These are phyloP conservation scores for Calonectria honghensis DNA, from an alignment of 2,329 filamentous ascomycete species.

Conservation along the genomic window DNA sequence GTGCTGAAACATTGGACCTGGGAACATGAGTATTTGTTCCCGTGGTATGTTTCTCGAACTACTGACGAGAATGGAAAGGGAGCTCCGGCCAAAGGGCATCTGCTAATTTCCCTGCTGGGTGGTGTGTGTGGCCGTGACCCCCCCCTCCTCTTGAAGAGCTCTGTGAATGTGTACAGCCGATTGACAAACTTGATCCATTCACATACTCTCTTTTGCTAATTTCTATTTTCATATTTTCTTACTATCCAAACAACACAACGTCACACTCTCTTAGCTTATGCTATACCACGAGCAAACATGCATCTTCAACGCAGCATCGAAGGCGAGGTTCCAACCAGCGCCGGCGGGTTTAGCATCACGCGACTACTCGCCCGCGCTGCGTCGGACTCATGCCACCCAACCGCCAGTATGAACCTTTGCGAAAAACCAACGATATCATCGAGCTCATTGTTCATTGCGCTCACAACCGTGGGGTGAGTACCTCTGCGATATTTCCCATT, in stretches of 20 bases:
- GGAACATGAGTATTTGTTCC: constrained; percentile 22
- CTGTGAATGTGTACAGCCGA: not conserved
- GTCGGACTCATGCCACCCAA: constrained; percentile 45
- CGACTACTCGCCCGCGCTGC: constrained; percentile 48
- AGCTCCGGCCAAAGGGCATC: constrained; percentile 25
- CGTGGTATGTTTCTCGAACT: constrained; percentile 42
- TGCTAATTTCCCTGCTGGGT: constrained; percentile 33
- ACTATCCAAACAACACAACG: not conserved
- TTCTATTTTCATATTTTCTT: not conserved
- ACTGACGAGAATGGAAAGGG: constrained; percentile 36
- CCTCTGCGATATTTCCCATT: not conserved
- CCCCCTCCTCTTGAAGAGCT: constrained; percentile 3
- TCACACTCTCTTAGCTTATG: not conserved
- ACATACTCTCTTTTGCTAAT: not conserved
- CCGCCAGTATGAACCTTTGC: constrained; percentile 46
- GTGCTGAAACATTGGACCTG: constrained; percentile 50
- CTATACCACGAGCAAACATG: constrained; percentile 43
- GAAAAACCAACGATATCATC: constrained; percentile 49
- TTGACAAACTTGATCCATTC: constrained; percentile 21
- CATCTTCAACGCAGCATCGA: constrained; percentile 38
- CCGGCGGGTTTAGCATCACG: constrained; percentile 39
- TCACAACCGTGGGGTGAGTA: constrained; percentile 46
- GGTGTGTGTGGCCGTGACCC: constrained; percentile 3
- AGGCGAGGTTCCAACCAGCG: constrained; percentile 32
- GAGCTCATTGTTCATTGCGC: constrained; percentile 41